These are phyloP conservation scores for Apiospora phragmitis DNA, from an alignment of 2,329 filamentous ascomycete genomes.

Conservation along the genomic window DNA sequence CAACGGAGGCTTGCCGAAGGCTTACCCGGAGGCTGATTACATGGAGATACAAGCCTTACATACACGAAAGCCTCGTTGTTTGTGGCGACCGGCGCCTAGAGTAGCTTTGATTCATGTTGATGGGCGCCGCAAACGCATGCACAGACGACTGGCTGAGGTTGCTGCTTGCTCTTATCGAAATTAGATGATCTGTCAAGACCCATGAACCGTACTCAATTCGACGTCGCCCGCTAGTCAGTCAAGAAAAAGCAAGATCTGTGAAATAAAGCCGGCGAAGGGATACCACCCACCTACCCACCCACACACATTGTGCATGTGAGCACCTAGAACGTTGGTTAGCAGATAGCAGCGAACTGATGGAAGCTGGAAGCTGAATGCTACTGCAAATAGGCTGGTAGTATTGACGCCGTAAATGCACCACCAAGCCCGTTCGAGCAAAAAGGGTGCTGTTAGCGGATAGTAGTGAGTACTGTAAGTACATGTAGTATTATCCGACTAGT, in stretches of 20 bases:
- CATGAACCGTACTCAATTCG: neutral
- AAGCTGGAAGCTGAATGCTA: constrained; percentile 4
- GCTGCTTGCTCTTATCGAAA: constrained; percentile 9
- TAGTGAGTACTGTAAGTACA: no score
- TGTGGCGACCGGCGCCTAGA: neutral
- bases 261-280: neutral
- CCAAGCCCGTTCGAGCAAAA: neutral
- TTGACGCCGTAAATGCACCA: neutral
- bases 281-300: neutral
- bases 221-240: neutral
- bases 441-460: neutral
- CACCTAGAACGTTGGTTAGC: neutral
- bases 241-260: constrained; percentile 2
- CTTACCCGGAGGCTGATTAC: neutral
- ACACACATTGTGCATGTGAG: neutral
- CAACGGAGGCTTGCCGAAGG: neutral
- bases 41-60: neutral
- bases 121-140: constrained; percentile 5
- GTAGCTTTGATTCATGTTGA: neutral
- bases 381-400: neutral
- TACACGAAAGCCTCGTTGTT: constrained; percentile 3
- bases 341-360: neutral
- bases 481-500: neutral
- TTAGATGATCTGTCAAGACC: constrained; percentile 10
- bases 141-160: constrained; percentile 4